Conservation (phyloP, 2,329 filamentous ascomycete species). For the Diaporthe citri region DNA sequence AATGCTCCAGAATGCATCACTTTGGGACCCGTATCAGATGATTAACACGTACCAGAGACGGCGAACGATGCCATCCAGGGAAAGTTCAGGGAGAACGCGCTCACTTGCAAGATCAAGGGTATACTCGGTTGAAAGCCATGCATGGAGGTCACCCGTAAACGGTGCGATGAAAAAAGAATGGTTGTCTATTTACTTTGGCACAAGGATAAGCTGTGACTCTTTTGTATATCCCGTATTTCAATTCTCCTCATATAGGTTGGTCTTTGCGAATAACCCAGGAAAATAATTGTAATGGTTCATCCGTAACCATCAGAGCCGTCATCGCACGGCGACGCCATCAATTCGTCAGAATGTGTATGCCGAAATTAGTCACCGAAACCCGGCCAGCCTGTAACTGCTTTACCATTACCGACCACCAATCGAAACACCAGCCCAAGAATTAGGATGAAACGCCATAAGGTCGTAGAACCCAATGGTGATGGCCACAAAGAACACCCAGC, state of each 20-base stretch:
- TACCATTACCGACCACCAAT: not conserved
- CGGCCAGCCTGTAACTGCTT: not conserved
- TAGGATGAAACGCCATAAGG: conserved; percentile 30
- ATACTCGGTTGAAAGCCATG: not conserved
- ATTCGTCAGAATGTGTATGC: not conserved
- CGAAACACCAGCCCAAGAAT: conserved; percentile 28
- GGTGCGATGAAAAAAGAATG: not conserved
- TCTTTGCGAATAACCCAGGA: too few species aligned
- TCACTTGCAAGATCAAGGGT: not conserved
- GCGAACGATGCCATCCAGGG: conserved; percentile 1
- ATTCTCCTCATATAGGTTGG: not conserved
- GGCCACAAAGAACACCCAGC: conserved; percentile 25
- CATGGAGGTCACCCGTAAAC: too few species aligned
- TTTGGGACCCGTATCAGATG: too few species aligned
- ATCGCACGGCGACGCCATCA: not conserved
- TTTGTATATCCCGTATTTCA: not conserved
- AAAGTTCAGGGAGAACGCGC: not conserved
- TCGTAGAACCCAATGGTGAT: conserved; percentile 18
- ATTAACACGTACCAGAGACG: not conserved
- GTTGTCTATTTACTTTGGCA: not conserved
- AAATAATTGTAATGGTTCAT: not conserved
- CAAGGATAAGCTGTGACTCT: not conserved
- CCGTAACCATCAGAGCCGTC: not conserved
- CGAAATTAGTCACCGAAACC: not conserved
- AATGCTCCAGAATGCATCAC: too few species aligned